Percentiles rank a stretch among this genome's conserved stretches.
Evolutionary conservation across 257 asterid genomes (phyloP).

Genomic region (Thymus mandschuricus): DNA sequence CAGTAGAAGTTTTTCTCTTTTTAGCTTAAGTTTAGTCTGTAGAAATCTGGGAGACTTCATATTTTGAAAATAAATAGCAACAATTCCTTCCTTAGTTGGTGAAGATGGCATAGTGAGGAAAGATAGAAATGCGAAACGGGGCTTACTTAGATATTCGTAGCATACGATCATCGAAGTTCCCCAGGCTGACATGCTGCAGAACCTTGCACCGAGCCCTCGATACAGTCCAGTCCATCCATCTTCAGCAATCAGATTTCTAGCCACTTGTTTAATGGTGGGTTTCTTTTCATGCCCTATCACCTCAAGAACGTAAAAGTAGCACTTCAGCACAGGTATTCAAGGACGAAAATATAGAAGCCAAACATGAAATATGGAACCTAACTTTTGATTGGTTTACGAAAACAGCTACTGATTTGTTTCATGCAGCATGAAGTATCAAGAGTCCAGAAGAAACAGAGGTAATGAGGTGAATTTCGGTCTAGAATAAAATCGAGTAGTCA

Average conservation of each 20-base stretch:
- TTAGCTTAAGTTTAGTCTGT: too few species aligned
- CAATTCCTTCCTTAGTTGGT: background rate
- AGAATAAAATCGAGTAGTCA: background rate
- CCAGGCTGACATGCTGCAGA: slow-evolving; percentile 98
- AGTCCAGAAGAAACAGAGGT: slow-evolving; percentile 4
- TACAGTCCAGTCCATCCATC: slow-evolving; percentile 95
- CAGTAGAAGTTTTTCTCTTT: too few species aligned
- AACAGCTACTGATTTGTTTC: background rate
- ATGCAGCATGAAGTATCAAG: background rate
- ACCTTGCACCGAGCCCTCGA: slow-evolving; percentile 92
- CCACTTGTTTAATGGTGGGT: slow-evolving; percentile 73
- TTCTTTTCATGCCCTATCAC: slow-evolving; percentile 74
- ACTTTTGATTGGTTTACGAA: background rate
- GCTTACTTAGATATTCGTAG: slow-evolving; percentile 86
- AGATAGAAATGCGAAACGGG: background rate
- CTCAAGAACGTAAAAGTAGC: slow-evolving; percentile 44
- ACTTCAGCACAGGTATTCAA: slow-evolving; percentile 3
- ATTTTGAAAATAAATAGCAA: background rate
- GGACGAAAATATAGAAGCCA: slow-evolving; percentile 8
- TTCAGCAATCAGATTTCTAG: slow-evolving; percentile 67
- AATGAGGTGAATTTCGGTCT: background rate
- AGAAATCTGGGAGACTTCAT: background rate
- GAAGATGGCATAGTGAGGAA: slow-evolving; percentile 10
- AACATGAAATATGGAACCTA: background rate
- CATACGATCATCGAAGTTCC: slow-evolving; percentile 97